Conservation (phyloP, 2,329 filamentous ascomycete genomes). For the Aureobasidium sp. region DNA sequence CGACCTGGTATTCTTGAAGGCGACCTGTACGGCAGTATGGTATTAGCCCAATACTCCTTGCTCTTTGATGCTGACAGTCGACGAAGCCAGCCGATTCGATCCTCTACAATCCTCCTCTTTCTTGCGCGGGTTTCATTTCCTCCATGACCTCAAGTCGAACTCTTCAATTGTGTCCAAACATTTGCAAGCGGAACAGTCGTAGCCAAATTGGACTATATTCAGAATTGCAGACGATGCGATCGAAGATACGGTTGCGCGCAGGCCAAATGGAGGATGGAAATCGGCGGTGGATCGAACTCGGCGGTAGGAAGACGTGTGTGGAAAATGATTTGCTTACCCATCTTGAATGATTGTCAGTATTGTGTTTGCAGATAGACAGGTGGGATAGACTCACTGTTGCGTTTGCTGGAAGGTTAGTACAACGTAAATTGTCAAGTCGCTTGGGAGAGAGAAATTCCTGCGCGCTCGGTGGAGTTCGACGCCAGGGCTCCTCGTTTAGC, state of each 20-base stretch:
- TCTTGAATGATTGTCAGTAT: constrained; percentile 14
- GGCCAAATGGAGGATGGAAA: not conserved
- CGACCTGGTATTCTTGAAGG: constrained; percentile 99
- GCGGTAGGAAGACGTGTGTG: not conserved
- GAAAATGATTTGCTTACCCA: constrained; percentile 15
- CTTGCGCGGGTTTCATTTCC: not conserved
- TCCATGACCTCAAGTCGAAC: not conserved
- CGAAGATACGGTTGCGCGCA: constrained; percentile 1
- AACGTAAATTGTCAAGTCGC: constrained; percentile 13
- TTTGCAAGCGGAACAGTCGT: constrained; percentile 8
- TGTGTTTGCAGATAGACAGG: not conserved
- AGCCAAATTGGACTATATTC: constrained; percentile 2
- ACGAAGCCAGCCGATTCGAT: constrained; percentile 6
- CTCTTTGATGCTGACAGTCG: constrained; percentile 14
- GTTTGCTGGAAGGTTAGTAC: constrained; percentile 16
- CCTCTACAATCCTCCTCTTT: constrained; percentile 8
- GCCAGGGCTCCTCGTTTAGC: constrained; percentile 3
- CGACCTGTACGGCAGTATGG: constrained; percentile 60
- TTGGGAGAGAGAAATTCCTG: constrained; percentile 10
- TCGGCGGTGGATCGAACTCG: constrained; percentile 7
- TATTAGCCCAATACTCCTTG: constrained; percentile 25
- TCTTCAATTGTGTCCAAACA: not conserved
- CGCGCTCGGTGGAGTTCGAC: constrained; percentile 1
- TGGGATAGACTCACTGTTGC: constrained; percentile 13
- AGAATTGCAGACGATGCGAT: constrained; percentile 5